Evolutionary conservation across 768 basidiomycete species (phyloP).

Genomic region (Russula compacta): DNA sequence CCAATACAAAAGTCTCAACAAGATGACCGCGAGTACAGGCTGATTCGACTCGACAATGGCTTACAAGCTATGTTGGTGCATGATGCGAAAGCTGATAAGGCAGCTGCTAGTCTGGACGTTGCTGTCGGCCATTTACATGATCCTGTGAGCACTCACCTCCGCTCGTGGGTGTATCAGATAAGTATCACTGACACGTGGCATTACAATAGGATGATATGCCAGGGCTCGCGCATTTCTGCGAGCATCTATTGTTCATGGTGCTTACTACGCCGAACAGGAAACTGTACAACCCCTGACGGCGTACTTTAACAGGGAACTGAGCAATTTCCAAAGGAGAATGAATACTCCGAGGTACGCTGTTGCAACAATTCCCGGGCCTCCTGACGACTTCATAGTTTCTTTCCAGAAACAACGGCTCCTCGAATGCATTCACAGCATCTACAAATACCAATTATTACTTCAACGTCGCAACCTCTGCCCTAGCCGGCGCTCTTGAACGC

Average conservation of each 20-base stretch:
- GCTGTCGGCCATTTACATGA: conserved; percentile 90
- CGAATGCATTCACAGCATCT: conserved; percentile 90
- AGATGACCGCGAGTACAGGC: conserved; percentile 72
- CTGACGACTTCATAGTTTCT: conserved; percentile 42
- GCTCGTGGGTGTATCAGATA: neutral
- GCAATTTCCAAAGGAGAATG: conserved; percentile 86
- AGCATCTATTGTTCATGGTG: conserved; percentile 95
- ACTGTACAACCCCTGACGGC: neutral
- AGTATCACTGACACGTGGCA: neutral
- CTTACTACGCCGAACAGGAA: conserved; percentile 19
- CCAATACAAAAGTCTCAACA: conserved; percentile 61
- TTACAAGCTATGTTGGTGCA: conserved; percentile 79
- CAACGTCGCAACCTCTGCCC: conserved; percentile 52
- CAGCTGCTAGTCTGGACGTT: conserved; percentile 90
- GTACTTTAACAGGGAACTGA: conserved; percentile 52
- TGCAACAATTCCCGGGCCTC: neutral
- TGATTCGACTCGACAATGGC: conserved; percentile 82
- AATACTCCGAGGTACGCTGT: conserved; percentile 69
- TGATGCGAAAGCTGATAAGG: conserved; percentile 84
- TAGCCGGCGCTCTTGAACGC: conserved; percentile 63
- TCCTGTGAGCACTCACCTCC: conserved; percentile 48
- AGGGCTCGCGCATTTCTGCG: conserved; percentile 90
- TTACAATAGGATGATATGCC: conserved; percentile 68
- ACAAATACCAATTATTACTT: conserved; percentile 89
- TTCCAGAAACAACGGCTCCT: conserved; percentile 72